These are phyloP conservation scores for Aciculosporium take DNA, from an alignment of 2,329 filamentous ascomycete species.

Conservation along the genomic window DNA sequence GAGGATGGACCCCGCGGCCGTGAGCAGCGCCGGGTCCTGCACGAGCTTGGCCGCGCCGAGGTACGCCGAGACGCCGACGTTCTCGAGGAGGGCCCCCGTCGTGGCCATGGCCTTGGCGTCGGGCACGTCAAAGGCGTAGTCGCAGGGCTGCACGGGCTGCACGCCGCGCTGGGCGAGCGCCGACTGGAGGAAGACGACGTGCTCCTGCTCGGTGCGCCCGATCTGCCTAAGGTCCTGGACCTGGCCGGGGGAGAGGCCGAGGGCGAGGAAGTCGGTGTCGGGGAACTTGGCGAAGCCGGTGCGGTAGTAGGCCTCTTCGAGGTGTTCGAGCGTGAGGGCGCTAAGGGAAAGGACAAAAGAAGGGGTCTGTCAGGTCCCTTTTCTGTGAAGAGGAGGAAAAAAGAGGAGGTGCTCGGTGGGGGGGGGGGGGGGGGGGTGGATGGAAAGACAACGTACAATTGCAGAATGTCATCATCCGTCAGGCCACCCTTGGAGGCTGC, in stretches of 20 bases:
- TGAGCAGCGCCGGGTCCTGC: conserved; percentile 41
- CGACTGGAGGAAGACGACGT: conserved; percentile 29
- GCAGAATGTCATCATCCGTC: conserved; percentile 25
- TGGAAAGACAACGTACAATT: conserved; percentile 41
- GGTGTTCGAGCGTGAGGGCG: conserved; percentile 59
- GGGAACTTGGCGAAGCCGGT: conserved; percentile 56
- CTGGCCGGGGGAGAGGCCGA: conserved; percentile 17
- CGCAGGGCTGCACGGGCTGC: conserved; percentile 38
- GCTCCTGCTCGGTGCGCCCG: conserved; percentile 43
- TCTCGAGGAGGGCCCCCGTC: conserved; percentile 49
- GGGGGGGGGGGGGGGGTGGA: background rate
- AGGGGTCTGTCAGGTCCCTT: too few relatives aligned
- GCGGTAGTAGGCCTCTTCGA: conserved; percentile 59
- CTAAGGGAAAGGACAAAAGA: too few relatives aligned
- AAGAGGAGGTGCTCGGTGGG: too few relatives aligned
- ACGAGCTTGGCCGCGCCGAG: conserved; percentile 48
- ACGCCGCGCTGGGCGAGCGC: too few relatives aligned
- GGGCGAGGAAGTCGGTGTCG: conserved; percentile 47
- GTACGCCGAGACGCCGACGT: conserved; percentile 50
- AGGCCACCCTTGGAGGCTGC: background rate
- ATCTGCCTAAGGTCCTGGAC: conserved; percentile 43
- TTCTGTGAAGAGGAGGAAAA: background rate
- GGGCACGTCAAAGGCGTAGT: conserved; percentile 46
- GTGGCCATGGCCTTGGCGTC: conserved; percentile 43
- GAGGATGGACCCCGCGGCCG: conserved; percentile 48